Base-by-base conservation (phyloP, 164 flowering plant species). In the Echeveria elegans region DNA sequence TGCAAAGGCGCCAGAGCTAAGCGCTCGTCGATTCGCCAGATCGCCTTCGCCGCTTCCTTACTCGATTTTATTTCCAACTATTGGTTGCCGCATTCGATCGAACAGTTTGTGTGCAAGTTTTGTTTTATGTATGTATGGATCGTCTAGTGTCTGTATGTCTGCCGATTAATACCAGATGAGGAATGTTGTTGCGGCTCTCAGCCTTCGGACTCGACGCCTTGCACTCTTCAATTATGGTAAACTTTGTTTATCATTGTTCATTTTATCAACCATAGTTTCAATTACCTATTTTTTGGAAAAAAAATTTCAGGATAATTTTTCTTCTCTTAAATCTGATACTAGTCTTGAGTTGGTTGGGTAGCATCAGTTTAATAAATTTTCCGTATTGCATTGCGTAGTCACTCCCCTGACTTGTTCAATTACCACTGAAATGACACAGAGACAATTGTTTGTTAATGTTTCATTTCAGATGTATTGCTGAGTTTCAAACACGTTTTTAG, bases 121-220 rank as follows among this genome's bases (percentile, higher is more conserved):
- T 11, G 31, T 26, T 34, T 21, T 53, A 24, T 53, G 60, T 0
- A 53, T 53, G 60, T 15, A 53, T 53, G 31, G 8, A 56, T 29
- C 30, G 18, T 0, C 30, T n/a, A 26, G 26, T 23, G 6, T 24
- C 12, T 56, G 26, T 19, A 28, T 56, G 31, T 56, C 19, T 14
- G 18, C 61, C 32, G 61, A 56, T 56, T 56, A 6, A 56, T 19
- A 28, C 32, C 28, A 28, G 61, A 56, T 56, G 61, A 56, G 61
- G 61, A 56, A 56, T 29, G 61, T 56, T 56, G 61, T 56, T 56
- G 61, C 61, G 18, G 61, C 61, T 56, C 18, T 56, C 32, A 11
- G 19, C 61, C 61, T 32, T 56, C 61, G 61, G 32, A 56, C 19
- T 56, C 34, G 61, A 56, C 61, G 32, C 61, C 61, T 56, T 56